phyloP scores from a whole-genome alignment of 2,329 filamentous ascomycete genomes.

The Gaeumannomyces sp. region DNA sequence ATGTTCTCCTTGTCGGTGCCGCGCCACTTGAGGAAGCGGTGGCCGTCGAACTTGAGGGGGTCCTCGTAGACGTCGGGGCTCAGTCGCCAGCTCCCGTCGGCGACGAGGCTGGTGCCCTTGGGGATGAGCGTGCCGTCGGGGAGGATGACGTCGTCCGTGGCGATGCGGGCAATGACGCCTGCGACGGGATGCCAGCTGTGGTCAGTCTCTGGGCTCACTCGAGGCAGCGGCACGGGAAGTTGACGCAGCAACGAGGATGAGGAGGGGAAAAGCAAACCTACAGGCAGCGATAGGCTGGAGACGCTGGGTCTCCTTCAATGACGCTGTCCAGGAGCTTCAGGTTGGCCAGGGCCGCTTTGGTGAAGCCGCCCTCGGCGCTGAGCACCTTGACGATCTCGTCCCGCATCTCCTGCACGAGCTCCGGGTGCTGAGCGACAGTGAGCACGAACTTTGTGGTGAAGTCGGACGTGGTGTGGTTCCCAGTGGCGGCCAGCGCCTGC shows the following conservation, averaged over 20 bases:
- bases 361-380: slow-evolving; percentile 24
- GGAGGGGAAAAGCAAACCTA: not conserved
- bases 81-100: slow-evolving; percentile 17
- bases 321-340: slow-evolving; percentile 29
- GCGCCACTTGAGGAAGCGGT: slow-evolving; percentile 24
- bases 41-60: slow-evolving; percentile 21
- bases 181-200: not conserved
- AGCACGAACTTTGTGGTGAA: slow-evolving; percentile 7
- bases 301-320: slow-evolving; percentile 26
- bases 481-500: slow-evolving; percentile 3
- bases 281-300: slow-evolving; percentile 21
- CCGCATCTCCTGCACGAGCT: slow-evolving; percentile 43
- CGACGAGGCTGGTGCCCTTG: slow-evolving; percentile 17
- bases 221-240: not conserved
- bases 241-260: not conserved
- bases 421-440: slow-evolving; percentile 42
- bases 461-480: slow-evolving; percentile 9
- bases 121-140: slow-evolving; percentile 20
- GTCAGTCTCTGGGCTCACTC: not conserved
- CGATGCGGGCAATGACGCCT: slow-evolving; percentile 17
- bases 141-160: slow-evolving; percentile 13
- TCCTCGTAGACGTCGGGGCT: slow-evolving; percentile 19
- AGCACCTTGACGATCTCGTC: slow-evolving; percentile 41
- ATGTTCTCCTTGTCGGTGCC: slow-evolving; percentile 18
- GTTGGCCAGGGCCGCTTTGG: slow-evolving; percentile 21